Evolutionary conservation across 2,329 filamentous ascomycete species (phyloP).

Genomic region (Helicocarpus griseus): DNA sequence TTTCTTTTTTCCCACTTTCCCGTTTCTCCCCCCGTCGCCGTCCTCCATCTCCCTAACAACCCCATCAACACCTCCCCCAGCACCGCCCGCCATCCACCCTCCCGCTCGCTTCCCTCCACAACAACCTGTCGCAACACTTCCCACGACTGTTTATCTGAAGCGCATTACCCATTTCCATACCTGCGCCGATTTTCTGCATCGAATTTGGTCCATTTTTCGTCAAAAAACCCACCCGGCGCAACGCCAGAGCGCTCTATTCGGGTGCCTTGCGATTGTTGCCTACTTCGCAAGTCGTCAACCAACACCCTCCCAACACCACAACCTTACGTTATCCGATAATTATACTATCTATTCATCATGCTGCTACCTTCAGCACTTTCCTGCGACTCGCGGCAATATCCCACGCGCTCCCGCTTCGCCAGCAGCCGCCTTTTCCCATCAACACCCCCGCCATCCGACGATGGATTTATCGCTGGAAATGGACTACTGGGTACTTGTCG

Average conservation of each 20-base stretch:
- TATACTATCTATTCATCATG: conserved; percentile 26
- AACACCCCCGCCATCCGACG: conserved; percentile 30
- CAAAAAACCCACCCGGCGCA: conserved; percentile 9
- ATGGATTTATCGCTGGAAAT: conserved; percentile 25
- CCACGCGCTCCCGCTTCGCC: conserved; percentile 24
- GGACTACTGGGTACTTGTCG: conserved; percentile 33
- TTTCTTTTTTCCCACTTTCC: conserved; percentile 4
- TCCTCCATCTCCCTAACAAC: conserved; percentile 3
- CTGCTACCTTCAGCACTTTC: conserved; percentile 37
- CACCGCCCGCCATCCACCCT: neutral
- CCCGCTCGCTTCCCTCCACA: neutral
- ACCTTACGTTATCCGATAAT: neutral
- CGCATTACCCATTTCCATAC: conserved; percentile 4
- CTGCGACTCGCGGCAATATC: conserved; percentile 32
- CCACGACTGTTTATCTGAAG: conserved; percentile 2
- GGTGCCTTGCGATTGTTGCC: neutral
- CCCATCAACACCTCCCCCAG: neutral
- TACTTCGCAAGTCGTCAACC: neutral
- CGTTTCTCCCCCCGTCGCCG: too few species aligned
- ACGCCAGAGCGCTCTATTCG: neutral
- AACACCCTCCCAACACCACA: conserved; percentile 7
- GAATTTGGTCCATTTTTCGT: neutral
- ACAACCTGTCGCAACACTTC: conserved; percentile 9
- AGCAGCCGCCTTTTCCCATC: conserved; percentile 26
- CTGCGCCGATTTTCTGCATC: neutral